phyloP scores from a whole-genome alignment of 192 early-diverging fungal species.

The Backusella tuberculispora region DNA sequence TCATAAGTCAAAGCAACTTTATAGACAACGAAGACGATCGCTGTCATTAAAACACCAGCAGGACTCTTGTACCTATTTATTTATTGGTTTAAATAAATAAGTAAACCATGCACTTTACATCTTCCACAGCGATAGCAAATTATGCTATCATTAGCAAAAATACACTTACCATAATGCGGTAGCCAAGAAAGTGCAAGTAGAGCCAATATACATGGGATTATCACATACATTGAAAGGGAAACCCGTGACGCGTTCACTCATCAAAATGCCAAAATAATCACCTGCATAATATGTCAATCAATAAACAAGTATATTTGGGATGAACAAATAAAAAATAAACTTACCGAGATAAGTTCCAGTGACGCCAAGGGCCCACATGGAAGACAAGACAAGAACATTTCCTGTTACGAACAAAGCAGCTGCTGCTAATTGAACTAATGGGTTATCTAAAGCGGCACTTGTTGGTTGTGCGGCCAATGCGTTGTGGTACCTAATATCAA shows the following conservation, averaged over 20 bases:
- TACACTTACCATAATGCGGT: slow-evolving; percentile 76
- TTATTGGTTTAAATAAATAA: slow-evolving; percentile 9
- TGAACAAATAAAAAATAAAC: not conserved
- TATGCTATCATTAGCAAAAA: no score
- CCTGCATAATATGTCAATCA: slow-evolving; percentile 46
- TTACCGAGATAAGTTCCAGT: slow-evolving; percentile 89
- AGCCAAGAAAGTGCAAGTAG: slow-evolving; percentile 84
- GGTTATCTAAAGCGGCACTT: slow-evolving; percentile 49
- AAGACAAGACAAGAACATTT: slow-evolving; percentile 77
- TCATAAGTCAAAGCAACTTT: slow-evolving; percentile 75
- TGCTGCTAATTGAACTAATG: slow-evolving; percentile 52
- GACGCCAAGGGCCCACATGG: slow-evolving; percentile 85
- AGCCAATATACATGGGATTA: slow-evolving; percentile 96
- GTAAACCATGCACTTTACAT: no score
- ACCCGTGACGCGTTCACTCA: slow-evolving; percentile 81
- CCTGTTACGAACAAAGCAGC: slow-evolving; percentile 59
- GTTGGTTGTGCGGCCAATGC: slow-evolving; percentile 75
- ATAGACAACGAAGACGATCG: slow-evolving; percentile 77
- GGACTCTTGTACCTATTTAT: slow-evolving; percentile 62
- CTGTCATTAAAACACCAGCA: slow-evolving; percentile 72
- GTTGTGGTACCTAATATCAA: slow-evolving; percentile 55
- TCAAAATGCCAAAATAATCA: slow-evolving; percentile 94
- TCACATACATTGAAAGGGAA: slow-evolving; percentile 93
- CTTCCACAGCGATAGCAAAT: no score
- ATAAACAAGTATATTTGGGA: not conserved